phyloP scores from a whole-genome alignment of 305 asterid species.

The Rubia tinctorum region DNA sequence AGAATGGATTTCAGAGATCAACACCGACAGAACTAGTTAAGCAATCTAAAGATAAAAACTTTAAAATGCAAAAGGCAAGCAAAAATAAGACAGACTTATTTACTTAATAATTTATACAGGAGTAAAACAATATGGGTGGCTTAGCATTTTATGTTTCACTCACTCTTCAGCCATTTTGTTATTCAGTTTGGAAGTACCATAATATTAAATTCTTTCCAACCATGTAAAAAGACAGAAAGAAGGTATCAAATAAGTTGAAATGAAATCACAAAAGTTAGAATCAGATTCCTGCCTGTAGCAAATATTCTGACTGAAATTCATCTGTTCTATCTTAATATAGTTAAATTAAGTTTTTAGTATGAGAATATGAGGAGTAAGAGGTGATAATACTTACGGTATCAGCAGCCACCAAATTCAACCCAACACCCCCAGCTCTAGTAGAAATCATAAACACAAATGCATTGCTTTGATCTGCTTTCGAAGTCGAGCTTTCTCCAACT shows the following conservation, averaged over 20 bases:
- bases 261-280: not conserved
- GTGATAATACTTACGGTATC: slow-evolving; percentile 63
- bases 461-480: slow-evolving; percentile 31
- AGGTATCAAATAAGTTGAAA: not conserved
- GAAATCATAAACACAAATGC: slow-evolving; percentile 92
- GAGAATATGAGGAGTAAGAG: not conserved
- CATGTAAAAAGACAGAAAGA: not conserved
- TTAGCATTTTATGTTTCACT: not conserved
- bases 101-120: not conserved
- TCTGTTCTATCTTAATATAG: not conserved
- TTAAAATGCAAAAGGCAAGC: not conserved
- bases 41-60: not conserved
- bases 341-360: not conserved
- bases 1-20: not conserved
- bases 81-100: not conserved
- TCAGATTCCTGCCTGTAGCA: not conserved
- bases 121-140: not conserved
- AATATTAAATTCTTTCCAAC: not conserved
- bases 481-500: slow-evolving; percentile 28
- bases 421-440: slow-evolving; percentile 98
- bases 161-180: not conserved
- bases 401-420: slow-evolving; percentile 97
- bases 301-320: not conserved
- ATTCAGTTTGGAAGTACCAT: not conserved
- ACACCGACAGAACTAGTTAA: not conserved